Conservation (phyloP, 208 protist species). For the Leishmania braziliensis region DNA sequence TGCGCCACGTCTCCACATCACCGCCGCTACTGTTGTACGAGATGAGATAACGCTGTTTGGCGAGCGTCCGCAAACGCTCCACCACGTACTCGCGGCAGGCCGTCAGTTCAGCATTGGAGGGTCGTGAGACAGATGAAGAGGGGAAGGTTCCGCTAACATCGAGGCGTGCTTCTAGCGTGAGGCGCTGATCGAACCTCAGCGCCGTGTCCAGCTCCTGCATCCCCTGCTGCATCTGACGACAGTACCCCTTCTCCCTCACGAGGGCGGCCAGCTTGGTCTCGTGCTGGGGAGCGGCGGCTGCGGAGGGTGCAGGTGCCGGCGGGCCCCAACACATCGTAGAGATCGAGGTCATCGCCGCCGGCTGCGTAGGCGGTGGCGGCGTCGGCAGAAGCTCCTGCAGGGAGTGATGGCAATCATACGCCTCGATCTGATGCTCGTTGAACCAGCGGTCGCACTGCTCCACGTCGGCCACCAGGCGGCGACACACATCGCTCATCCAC, state of each 20-base stretch:
- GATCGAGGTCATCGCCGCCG: background rate
- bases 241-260: conserved; percentile 38
- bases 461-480: conserved; percentile 53
- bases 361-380: conserved; percentile 12
- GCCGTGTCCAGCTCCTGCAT: conserved; percentile 54
- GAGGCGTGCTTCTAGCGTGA: conserved; percentile 65
- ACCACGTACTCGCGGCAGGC: conserved; percentile 62
- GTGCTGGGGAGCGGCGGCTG: conserved; percentile 1
- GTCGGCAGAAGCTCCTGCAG: conserved; percentile 53
- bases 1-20: conserved; percentile 51
- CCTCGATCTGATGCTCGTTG: conserved; percentile 41
- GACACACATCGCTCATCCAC: conserved; percentile 66
- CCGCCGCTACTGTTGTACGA: conserved; percentile 57
- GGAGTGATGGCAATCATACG: conserved; percentile 68
- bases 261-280: conserved; percentile 43
- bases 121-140: conserved; percentile 2
- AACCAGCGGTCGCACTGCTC: conserved; percentile 72
- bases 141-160: conserved; percentile 65
- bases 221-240: conserved; percentile 34
- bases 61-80: conserved; percentile 53
- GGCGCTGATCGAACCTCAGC: conserved; percentile 60
- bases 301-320: background rate
- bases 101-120: conserved; percentile 40
- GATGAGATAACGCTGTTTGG: conserved; percentile 44
- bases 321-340: conserved; percentile 15